A percentile compares a stretch with the other conserved stretches of the same genome.
These are phyloP conservation scores for Tuber calosporum DNA, from an alignment of 495 filamentous ascomycete species.

Conservation along the genomic window DNA sequence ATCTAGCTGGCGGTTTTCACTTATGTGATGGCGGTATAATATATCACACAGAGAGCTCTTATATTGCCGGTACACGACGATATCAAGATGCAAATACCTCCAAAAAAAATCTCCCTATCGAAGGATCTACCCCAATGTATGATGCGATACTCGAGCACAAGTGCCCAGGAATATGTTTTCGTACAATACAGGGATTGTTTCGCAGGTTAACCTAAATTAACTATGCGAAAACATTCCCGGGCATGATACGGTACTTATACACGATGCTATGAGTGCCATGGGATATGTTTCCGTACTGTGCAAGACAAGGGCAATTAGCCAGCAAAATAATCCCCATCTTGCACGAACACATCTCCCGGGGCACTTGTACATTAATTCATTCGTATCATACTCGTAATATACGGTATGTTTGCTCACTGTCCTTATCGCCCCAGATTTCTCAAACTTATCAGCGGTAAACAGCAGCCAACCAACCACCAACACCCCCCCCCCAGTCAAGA, in stretches of 20 bases:
- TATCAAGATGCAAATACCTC: background rate
- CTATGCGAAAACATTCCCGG: too few species aligned
- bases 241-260: too few species aligned
- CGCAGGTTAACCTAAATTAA: too few species aligned
- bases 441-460: background rate
- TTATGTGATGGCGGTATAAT: background rate
- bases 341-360: too few species aligned
- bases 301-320: too few species aligned
- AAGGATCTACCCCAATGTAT: background rate
- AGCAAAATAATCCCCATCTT: too few species aligned
- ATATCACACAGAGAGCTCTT: background rate
- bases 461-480: slow-evolving; percentile 6
- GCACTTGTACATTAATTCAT: background rate
- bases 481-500: background rate
- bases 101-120: background rate
- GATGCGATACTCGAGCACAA: too few species aligned
- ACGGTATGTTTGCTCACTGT: background rate
- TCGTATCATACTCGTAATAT: background rate
- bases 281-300: too few species aligned
- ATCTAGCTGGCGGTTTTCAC: background rate
- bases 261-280: too few species aligned
- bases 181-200: too few species aligned
- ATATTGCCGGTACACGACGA: background rate
- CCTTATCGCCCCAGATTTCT: background rate
- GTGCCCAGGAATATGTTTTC: too few species aligned